A percentile compares a stretch with the other conserved stretches of the same genome.
Conservation (phyloP, 2,329 filamentous ascomycete genomes). For the Hypomyces rosellus region DNA sequence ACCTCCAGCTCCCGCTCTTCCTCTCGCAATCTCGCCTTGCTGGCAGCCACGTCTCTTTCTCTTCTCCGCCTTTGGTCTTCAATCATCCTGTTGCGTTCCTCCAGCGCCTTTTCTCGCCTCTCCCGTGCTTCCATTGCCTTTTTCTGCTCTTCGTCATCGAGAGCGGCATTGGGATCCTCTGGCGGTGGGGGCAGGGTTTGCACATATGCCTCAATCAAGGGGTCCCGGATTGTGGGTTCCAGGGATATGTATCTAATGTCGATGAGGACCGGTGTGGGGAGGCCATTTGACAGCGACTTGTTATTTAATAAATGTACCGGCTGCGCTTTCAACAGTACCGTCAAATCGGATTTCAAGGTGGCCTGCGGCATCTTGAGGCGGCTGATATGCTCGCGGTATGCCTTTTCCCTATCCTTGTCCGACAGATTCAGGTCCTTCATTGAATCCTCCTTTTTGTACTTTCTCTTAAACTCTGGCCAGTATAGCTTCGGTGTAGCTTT, state of each 20-base stretch:
- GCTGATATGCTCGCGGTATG: conserved; percentile 68
- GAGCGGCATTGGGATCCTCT: conserved; percentile 32
- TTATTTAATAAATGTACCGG: conserved; percentile 55
- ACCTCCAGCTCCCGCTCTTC: conserved; percentile 62
- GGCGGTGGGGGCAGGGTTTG: conserved; percentile 56
- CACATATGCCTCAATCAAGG: conserved; percentile 61
- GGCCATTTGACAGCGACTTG: conserved; percentile 45
- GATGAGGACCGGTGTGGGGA: conserved; percentile 57
- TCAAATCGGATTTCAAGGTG: conserved; percentile 64
- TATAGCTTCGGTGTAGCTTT: conserved; percentile 87
- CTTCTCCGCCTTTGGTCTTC: conserved; percentile 57
- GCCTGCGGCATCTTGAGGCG: conserved; percentile 60
- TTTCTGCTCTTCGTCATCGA: conserved; percentile 44
- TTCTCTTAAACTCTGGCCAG: conserved; percentile 94
- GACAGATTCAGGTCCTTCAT: conserved; percentile 69
- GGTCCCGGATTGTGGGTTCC: conserved; percentile 53
- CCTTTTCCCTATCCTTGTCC: conserved; percentile 74
- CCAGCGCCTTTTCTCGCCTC: conserved; percentile 59
- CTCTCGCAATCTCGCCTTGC: conserved; percentile 56
- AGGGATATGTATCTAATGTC: conserved; percentile 68
- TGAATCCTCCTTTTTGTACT: conserved; percentile 72
- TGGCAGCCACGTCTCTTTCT: conserved; percentile 51
- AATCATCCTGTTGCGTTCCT: conserved; percentile 56
- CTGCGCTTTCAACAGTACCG: conserved; percentile 55
- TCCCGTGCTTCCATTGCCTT: conserved; percentile 46